Percentiles rank a stretch among this genome's conserved stretches.
Evolutionary conservation across 148 eudicot genomes (phyloP).

Genomic region (Heliamphora exappendiculata): DNA sequence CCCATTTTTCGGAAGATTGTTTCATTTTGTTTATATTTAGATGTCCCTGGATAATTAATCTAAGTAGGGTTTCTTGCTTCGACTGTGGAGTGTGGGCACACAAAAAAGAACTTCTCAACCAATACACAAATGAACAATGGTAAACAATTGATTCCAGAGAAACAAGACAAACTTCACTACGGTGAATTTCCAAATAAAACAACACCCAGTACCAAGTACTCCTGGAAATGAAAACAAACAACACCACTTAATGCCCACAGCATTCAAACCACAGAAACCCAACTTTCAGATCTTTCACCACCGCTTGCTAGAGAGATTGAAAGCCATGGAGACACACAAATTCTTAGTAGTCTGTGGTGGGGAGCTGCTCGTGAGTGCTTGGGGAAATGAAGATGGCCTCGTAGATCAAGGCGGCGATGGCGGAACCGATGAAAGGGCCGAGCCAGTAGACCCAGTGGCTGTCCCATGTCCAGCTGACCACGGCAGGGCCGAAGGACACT

Average conservation of each 20-base stretch:
- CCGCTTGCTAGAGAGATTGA: background rate
- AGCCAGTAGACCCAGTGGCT: slow-evolving; percentile 72
- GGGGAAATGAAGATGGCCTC: slow-evolving; percentile 42
- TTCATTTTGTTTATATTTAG: too few species aligned
- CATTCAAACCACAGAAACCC: background rate
- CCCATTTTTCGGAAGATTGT: too few species aligned
- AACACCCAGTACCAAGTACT: slow-evolving; percentile 6
- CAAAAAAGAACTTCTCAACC: background rate
- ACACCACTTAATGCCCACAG: slow-evolving; percentile 9
- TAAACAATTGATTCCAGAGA: slow-evolving; percentile 8
- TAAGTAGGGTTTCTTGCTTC: too few species aligned
- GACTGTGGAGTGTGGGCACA: too few species aligned
- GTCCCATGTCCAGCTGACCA: slow-evolving; percentile 63
- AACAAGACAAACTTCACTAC: slow-evolving; percentile 10
- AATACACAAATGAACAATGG: background rate
- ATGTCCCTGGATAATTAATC: too few species aligned
- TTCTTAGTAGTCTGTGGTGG: slow-evolving; percentile 26
- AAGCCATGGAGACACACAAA: background rate
- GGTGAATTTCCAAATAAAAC: slow-evolving; percentile 19
- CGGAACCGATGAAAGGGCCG: slow-evolving; percentile 51
- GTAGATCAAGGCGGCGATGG: slow-evolving; percentile 46
- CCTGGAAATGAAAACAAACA: slow-evolving; percentile 8
- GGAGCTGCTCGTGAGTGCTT: slow-evolving; percentile 48
- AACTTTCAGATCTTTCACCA: too few species aligned
- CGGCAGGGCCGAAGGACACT: slow-evolving; percentile 64